Evolutionary conservation across 768 basidiomycete genomes (phyloP), one percentile per base, ranked within the genome.

Genomic region (Psilocybe sp.): DNA sequence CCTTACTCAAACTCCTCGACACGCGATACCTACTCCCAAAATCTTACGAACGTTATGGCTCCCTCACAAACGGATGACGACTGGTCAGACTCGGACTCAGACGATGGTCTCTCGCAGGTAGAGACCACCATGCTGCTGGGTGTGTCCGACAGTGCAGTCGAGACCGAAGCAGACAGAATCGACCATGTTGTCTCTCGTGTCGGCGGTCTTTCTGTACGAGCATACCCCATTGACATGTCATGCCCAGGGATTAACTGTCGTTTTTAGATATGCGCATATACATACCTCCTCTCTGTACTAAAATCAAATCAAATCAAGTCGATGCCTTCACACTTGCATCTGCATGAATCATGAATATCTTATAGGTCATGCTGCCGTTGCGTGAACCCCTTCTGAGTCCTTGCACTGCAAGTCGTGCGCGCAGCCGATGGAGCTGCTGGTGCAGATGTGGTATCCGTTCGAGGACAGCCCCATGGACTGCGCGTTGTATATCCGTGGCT

Each of bases 361-460:
- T 33, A 28, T 28, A 92, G 91, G 85, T 85, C 40, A 82, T 92
- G 57, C 74, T 92, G 58, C 77, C 82, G 46, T 76, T 79, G 40
- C 71, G 69, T 60, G 81, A 84, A 64, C 87, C 85, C 12, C 61
- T 80, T 67, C 83, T 55, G 69, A 81, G 49, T 83, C 82, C 19
- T 85, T 84, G 5, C 70, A 75, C 44, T 95, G 92, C 79, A 81
- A 78, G 63, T 69, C 76, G 44, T 96, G 92, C 69, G 72, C 76
- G 9, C 67, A 73, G 15, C 80, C 86, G 0, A 92, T 87, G 89
- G 84, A 90, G 55, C 77, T 96, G 16, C 77, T 94, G 34, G 76
- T 89, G 11, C 92, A 95, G 61, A 77, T 96, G 60, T 94, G 90
- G 89, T 93, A 89, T 65, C 93, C 93, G 0, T 82, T 94, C 57